Percentiles rank a stretch among this genome's conserved stretches.
Conservation (phyloP, 768 basidiomycete species). For the Macrolepiota dolichaula region DNA sequence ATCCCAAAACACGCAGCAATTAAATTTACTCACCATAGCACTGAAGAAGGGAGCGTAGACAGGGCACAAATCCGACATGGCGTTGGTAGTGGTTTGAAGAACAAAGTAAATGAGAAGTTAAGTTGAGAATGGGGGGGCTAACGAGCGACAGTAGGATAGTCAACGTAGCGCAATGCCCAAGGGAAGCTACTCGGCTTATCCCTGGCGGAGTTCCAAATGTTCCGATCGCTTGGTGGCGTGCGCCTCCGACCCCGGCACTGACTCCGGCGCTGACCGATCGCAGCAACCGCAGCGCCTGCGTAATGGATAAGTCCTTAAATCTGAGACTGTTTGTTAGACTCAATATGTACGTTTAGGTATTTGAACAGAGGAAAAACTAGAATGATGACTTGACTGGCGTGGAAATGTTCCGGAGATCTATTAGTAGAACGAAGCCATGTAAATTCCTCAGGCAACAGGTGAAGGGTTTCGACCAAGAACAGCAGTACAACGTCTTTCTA, state of each 20-base stretch:
- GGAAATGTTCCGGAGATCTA: no score
- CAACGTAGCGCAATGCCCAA: neutral
- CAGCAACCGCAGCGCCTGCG: neutral
- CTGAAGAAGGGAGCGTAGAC: slow-evolving; percentile 99
- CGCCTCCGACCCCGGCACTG: neutral
- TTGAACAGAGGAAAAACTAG: neutral
- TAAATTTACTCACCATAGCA: slow-evolving; percentile 69
- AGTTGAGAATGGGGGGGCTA: neutral
- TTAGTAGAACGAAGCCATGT: no score
- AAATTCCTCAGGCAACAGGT: no score
- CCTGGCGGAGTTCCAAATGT: slow-evolving; percentile 10
- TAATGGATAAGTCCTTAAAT: no score
- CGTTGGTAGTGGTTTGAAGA: slow-evolving; percentile 8
- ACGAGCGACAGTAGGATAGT: slow-evolving; percentile 6
- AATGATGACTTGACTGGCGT: neutral
- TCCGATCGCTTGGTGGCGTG: neutral
- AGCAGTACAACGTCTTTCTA: no score
- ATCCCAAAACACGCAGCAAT: neutral
- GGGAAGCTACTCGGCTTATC: neutral
- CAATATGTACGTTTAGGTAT: neutral
- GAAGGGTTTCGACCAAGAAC: no score
- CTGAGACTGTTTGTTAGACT: no score
- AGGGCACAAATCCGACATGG: slow-evolving; percentile 80
- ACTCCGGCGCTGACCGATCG: neutral
- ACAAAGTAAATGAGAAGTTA: neutral